Conservation (phyloP, 805 yeast genomes). For the Lachancea kluyveri region DNA sequence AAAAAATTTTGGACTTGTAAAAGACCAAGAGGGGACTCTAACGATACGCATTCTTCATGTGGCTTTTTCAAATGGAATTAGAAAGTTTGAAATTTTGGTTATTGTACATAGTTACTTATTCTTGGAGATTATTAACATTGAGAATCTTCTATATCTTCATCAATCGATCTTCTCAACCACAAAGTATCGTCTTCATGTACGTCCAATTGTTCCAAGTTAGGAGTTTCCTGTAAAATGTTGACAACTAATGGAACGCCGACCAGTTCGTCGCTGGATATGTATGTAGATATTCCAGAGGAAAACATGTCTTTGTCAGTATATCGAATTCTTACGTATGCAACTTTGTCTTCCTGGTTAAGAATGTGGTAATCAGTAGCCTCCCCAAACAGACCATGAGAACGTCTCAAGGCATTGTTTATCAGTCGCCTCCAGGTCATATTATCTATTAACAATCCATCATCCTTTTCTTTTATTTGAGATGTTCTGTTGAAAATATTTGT, state of each 20-base stretch:
- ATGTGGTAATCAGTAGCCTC: slow-evolving; percentile 32
- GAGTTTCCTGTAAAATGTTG: slow-evolving; percentile 17
- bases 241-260: slow-evolving; percentile 23
- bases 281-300: slow-evolving; percentile 28
- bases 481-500: slow-evolving; percentile 13
- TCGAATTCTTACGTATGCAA: slow-evolving; percentile 25
- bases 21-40: slow-evolving; percentile 29
- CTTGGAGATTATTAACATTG: neutral
- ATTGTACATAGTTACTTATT: neutral
- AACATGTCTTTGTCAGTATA: slow-evolving; percentile 26
- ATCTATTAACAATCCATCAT: slow-evolving; percentile 23
- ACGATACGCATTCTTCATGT: slow-evolving; percentile 36
- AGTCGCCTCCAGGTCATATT: slow-evolving; percentile 36
- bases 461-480: slow-evolving; percentile 17
- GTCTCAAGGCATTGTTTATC: slow-evolving; percentile 30
- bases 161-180: slow-evolving; percentile 21
- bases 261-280: slow-evolving; percentile 27
- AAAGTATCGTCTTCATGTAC: slow-evolving; percentile 22
- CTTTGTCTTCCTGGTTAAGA: slow-evolving; percentile 19
- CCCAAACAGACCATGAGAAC: slow-evolving; percentile 38
- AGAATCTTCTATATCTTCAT: slow-evolving; percentile 15
- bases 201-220: slow-evolving; percentile 20
- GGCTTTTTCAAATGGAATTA: slow-evolving; percentile 46
- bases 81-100: neutral
- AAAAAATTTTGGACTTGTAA: slow-evolving; percentile 51